phyloP scores from a whole-genome alignment of 495 filamentous ascomycete species.

The Filosporella fistucella region DNA sequence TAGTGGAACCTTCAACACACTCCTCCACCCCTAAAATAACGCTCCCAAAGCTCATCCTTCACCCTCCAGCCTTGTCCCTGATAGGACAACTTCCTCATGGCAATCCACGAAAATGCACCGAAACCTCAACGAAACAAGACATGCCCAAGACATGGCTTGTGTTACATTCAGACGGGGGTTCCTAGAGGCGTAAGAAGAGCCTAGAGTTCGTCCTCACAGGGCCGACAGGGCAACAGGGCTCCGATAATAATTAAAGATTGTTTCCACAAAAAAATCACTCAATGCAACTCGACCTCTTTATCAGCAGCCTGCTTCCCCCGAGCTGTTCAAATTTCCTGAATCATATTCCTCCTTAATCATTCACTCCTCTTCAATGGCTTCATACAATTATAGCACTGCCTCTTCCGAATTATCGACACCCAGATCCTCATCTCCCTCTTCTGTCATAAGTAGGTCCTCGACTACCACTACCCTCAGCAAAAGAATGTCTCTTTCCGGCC shows the following conservation, averaged over 20 bases:
- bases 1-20: no score
- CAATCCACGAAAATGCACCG: conserved; percentile 9
- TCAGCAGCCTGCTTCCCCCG: conserved; percentile 9
- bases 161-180: conserved; percentile 5
- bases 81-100: neutral
- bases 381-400: conserved; percentile 33
- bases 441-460: conserved; percentile 41
- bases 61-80: conserved; percentile 3
- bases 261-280: conserved; percentile 14
- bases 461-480: conserved; percentile 48
- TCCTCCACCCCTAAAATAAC: no score
- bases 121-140: conserved; percentile 28
- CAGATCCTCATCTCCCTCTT: conserved; percentile 46
- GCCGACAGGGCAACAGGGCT: neutral
- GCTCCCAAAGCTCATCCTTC: no score
- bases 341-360: conserved; percentile 16
- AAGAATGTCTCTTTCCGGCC: conserved; percentile 45
- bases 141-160: conserved; percentile 8
- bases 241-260: conserved; percentile 9
- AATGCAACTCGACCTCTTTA: conserved; percentile 12
- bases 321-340: conserved; percentile 9
- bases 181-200: neutral
- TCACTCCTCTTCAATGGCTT: conserved; percentile 41
- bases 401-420: conserved; percentile 49
- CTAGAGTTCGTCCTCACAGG: neutral